Percentiles rank a stretch among this genome's conserved stretches.
Conservation (phyloP, 768 basidiomycete genomes). For the Podaxis sp. region DNA sequence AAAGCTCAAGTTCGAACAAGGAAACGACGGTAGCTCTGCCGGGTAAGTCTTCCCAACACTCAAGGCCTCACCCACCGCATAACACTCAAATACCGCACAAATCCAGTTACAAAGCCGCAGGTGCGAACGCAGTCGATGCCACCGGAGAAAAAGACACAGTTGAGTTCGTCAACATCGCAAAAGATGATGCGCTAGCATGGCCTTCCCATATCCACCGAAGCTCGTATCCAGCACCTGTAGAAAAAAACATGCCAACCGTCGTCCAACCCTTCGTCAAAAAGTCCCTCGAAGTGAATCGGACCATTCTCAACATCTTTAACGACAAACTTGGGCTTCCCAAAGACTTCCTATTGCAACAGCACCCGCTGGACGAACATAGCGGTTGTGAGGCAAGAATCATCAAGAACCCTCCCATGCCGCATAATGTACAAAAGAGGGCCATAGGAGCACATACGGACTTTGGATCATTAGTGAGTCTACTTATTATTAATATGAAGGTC, state of each 20-base stretch:
- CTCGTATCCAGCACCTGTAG: slow-evolving; percentile 48
- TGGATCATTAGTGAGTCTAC: slow-evolving; percentile 52
- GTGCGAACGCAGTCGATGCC: slow-evolving; percentile 59
- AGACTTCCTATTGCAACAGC: slow-evolving; percentile 40
- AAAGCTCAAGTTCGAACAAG: slow-evolving; percentile 56
- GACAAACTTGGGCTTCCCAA: slow-evolving; percentile 47
- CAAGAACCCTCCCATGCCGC: slow-evolving; percentile 38
- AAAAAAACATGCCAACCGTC: slow-evolving; percentile 47
- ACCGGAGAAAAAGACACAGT: slow-evolving; percentile 50
- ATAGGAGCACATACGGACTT: slow-evolving; percentile 73
- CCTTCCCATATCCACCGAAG: slow-evolving; percentile 47
- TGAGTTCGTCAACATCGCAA: slow-evolving; percentile 65
- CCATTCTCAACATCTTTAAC: slow-evolving; percentile 53
- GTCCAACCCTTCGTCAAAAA: slow-evolving; percentile 48
- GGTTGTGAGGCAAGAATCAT: slow-evolving; percentile 57
- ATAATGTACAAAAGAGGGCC: slow-evolving; percentile 30
- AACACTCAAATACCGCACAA: slow-evolving; percentile 6
- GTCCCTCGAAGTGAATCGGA: slow-evolving; percentile 51
- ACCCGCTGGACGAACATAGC: slow-evolving; percentile 41
- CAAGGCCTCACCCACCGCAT: background rate
- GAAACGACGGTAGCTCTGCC: slow-evolving; percentile 36
- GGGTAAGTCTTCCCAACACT: slow-evolving; percentile 25
- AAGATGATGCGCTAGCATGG: slow-evolving; percentile 64
- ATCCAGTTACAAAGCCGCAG: slow-evolving; percentile 55
- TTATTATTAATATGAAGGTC: slow-evolving; percentile 16